Conservation (phyloP, 2,329 filamentous ascomycete species). For the Xylariaceae sp. region DNA sequence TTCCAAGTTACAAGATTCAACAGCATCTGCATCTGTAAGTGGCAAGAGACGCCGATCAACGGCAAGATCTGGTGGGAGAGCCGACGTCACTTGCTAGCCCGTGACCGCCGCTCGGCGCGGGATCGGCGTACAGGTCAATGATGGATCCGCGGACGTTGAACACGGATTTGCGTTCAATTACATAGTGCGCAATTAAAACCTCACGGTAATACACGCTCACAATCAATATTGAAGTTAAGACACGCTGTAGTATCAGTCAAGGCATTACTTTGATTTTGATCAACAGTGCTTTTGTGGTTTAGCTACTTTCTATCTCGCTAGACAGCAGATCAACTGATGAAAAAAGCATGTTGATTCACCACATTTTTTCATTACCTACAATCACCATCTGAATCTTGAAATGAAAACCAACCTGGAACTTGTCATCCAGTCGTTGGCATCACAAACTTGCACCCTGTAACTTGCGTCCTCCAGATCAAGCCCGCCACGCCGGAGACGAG, state of each 20-base stretch:
- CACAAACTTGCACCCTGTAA: conserved; percentile 14
- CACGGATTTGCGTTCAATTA: background rate
- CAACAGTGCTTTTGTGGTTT: conserved; percentile 10
- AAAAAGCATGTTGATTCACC: conserved; percentile 4
- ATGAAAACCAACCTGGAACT: conserved; percentile 11
- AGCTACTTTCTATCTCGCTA: conserved; percentile 12
- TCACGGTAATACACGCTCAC: background rate
- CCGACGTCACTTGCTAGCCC: too few species aligned
- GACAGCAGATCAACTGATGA: conserved; percentile 1
- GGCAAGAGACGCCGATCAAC: too few species aligned
- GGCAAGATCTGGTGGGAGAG: too few species aligned
- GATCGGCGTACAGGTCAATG: too few species aligned
- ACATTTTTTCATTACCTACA: conserved; percentile 11
- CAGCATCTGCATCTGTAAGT: too few species aligned
- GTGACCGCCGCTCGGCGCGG: too few species aligned
- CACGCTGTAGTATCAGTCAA: background rate
- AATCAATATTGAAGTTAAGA: background rate
- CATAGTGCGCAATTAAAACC: background rate
- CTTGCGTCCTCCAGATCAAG: conserved; percentile 12
- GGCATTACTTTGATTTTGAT: background rate
- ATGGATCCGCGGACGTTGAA: too few species aligned
- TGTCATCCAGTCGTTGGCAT: conserved; percentile 10
- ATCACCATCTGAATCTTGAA: conserved; percentile 10
- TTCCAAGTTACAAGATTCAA: too few species aligned
- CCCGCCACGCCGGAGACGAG: conserved; percentile 27